Evolutionary conservation across 345 rosid genomes (phyloP), one percentile per base, ranked within the genome.

Genomic region (Garcia nutans): DNA sequence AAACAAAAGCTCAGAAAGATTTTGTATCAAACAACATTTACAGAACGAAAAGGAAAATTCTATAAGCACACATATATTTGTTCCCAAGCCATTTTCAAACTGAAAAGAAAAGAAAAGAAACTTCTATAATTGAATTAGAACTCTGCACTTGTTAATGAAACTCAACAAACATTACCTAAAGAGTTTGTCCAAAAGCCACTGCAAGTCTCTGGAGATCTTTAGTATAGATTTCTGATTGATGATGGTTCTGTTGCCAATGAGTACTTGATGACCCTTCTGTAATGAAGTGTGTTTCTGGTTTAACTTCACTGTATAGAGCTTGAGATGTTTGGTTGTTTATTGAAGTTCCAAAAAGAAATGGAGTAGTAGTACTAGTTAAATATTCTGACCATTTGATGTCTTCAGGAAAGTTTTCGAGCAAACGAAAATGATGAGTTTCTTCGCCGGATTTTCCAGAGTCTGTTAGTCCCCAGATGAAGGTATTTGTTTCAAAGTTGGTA

Each of bases 331-430:
- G 81, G 59, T 70, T 79, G 57, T 80, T 88, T 64, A 85, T 15
- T 42, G 74, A 20, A 64, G 11, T 79, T 56, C 85, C 88, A 16
- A 79, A 44, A 65, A 84, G 37, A 71, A 81, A 81, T 57, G 90
- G 88, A 20, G 76, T 52, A 49, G 76, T 52, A 42, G 74, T 58
- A 47, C 50, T 47, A 63, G 72, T 82, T 74, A 87, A 81, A 77
- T 84, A 85, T 57, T 87, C 92, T 31, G 90, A 81, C 90, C 89
- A 87, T 77, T 84, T 87, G 65, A 85, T 81, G 6, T 85, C 89
- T 63, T 81, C 85, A 11, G 76, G 54, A 28, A 84, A 76, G 24
- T 68, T 74, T 17, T 71, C 81, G 10, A 78, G 69, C 8, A 68
- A 68, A 37, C 61, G 81, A 47, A 80, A 72, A 7, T 76, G 80